Conservation (phyloP, 257 asterid genomes). For the Solanum lycopersicoides region DNA sequence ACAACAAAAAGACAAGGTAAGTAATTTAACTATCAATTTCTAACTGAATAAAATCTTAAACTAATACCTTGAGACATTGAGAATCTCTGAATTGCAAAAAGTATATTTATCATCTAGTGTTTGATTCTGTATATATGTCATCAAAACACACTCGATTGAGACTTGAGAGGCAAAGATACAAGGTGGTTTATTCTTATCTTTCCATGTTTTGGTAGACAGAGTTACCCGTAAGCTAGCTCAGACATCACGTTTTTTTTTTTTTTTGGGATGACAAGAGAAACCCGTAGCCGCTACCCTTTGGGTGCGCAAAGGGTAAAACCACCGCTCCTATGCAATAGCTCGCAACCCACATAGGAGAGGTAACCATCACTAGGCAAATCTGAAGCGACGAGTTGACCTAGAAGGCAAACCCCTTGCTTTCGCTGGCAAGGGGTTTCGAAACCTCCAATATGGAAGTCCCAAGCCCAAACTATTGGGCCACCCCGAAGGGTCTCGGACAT, state of each 20-base stretch:
- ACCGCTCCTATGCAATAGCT: too few species aligned
- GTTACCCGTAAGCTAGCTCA: not conserved
- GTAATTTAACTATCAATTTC: not conserved
- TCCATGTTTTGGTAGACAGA: not conserved
- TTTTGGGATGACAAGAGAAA: too few species aligned
- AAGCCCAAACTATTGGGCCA: too few species aligned
- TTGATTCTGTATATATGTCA: not conserved
- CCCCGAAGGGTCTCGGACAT: not conserved
- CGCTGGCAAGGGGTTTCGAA: too few species aligned
- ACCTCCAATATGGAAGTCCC: too few species aligned
- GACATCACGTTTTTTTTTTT: not conserved
- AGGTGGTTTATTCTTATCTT: not conserved
- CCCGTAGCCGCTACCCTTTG: too few species aligned
- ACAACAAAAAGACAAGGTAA: not conserved
- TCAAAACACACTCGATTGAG: not conserved
- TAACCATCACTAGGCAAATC: too few species aligned
- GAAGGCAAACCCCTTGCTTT: too few species aligned
- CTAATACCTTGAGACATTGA: not conserved
- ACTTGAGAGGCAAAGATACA: not conserved
- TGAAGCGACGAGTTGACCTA: too few species aligned
- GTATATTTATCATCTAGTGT: not conserved
- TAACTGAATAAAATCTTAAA: not conserved
- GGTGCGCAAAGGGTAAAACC: too few species aligned
- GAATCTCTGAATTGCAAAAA: not conserved
- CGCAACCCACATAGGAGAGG: too few species aligned